phyloP scores from a whole-genome alignment of 345 rosid species.

The Linum lewisii region DNA sequence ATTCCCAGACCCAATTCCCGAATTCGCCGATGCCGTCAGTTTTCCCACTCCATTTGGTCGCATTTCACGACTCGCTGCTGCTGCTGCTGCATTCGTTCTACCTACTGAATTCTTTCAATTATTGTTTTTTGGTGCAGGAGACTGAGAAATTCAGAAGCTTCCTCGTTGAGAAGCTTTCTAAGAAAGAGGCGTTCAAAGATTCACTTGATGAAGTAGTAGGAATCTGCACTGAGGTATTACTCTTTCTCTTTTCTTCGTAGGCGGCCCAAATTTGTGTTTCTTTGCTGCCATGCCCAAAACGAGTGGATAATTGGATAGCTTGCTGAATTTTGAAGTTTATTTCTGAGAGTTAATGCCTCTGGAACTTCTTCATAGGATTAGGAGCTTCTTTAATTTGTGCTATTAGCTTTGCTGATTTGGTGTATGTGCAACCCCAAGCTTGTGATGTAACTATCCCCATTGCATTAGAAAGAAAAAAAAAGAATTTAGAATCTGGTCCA shows the following conservation, averaged over 20 bases:
- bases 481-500: too few relatives aligned
- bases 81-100: neutral
- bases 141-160: constrained; percentile 65
- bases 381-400: neutral
- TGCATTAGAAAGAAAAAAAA: too few relatives aligned
- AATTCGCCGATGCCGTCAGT: constrained; percentile 74
- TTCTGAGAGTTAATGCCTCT: neutral
- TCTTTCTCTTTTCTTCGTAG: neutral
- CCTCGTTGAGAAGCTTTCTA: constrained; percentile 51
- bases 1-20: constrained; percentile 87
- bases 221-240: constrained; percentile 67
- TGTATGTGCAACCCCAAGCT: too few relatives aligned
- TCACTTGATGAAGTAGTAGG: constrained; percentile 59
- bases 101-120: neutral
- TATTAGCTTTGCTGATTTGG: too few relatives aligned
- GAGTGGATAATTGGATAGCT: neutral
- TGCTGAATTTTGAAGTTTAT: neutral
- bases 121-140: constrained; percentile 37
- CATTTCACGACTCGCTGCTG: neutral
- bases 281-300: neutral
- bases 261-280: too few relatives aligned
- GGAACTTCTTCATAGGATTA: neutral
- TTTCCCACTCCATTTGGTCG: neutral
- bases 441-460: too few relatives aligned
- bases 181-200: constrained; percentile 55